Base-by-base conservation (phyloP, 2,329 filamentous ascomycete genomes). In the Neophaeococcomyces aloes region DNA sequence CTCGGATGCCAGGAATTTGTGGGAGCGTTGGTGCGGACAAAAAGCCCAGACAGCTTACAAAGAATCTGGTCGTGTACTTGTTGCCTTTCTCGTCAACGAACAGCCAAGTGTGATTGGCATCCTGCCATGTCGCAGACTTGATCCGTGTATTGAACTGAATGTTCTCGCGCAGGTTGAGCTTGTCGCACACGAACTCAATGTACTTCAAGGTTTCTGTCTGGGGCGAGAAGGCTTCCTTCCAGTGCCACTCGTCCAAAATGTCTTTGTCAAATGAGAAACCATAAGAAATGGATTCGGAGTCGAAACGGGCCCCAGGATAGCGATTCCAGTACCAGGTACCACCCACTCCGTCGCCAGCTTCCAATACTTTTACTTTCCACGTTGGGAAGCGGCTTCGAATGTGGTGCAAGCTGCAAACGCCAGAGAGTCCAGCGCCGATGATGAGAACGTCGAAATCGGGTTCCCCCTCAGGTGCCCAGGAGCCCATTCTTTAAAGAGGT, bases 251-350 rank as follows among this genome's bases (percentile, higher is more conserved):
- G 18, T 49, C 32, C n/a, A 49, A 30, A 27, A 48, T 18, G 10
- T 50, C 59, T 27, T 67, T 62, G 0, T 71, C 71, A 55, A 66
- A 70, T 0, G 66, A 71, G 44, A 70, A 71, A 47, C 75, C 65
- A 45, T 78, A 78, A 36, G 68, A 61, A 0, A 70, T 68, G 1
- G 72, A 63, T 42, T 74, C 67, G 0, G 67, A 72, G 59, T 79
- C 76, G 2, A 76, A 71, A 0, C 64, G 59, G 1, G 71, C 67
- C 0, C 73, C 74, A 0, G 72, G 74, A 49, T 76, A 78, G 51
- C 66, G 66, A 56, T 76, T 42, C 70, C 67, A 75, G 33, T 65
- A 60, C 76, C 76, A 79, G 0, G 41, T 49, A 10, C 52, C 52
- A 25, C 62, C 62, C 27, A 61, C 57, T 14, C 54, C 54, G 4